Conservation (phyloP, 352 stramenopile genomes). For the Phytophthora quininea region DNA sequence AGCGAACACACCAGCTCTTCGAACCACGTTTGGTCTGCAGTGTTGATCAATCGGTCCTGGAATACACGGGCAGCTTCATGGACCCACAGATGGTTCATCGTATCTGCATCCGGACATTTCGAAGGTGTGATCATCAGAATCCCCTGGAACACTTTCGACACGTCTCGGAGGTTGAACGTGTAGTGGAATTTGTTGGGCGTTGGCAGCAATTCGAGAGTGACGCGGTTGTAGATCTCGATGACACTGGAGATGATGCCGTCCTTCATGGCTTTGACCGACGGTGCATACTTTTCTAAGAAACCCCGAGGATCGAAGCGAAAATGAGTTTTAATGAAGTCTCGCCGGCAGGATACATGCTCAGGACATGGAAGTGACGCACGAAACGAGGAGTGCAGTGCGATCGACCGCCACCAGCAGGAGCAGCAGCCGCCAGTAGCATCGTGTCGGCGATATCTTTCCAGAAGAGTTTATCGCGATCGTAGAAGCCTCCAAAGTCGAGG, state of each 20-base stretch:
- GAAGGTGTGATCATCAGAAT: constrained; percentile 92
- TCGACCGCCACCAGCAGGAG: constrained; percentile 89
- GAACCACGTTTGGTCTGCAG: constrained; percentile 90
- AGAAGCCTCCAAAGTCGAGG: constrained; percentile 95
- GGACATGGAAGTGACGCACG: constrained; percentile 94
- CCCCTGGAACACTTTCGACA: constrained; percentile 96
- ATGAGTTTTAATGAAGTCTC: constrained; percentile 92
- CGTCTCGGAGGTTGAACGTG: constrained; percentile 96
- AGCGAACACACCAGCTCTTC: constrained; percentile 88
- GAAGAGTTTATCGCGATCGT: constrained; percentile 96
- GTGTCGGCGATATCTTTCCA: constrained; percentile 96
- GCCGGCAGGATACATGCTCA: constrained; percentile 93
- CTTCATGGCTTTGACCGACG: constrained; percentile 80
- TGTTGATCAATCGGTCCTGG: constrained; percentile 92
- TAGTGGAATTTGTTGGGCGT: constrained; percentile 95
- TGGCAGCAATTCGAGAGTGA: constrained; percentile 91
- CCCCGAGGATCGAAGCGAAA: constrained; percentile 94
- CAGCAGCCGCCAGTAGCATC: constrained; percentile 90
- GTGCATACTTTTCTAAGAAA: constrained; percentile 91
- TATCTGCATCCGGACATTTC: constrained; percentile 84
- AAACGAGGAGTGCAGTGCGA: constrained; percentile 92
- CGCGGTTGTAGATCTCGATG: constrained; percentile 94
- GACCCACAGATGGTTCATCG: constrained; percentile 91
- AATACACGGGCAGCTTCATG: constrained; percentile 94
- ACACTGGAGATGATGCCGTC: constrained; percentile 87